These are phyloP conservation scores for Phytopythium mirpurense DNA, from an alignment of 352 stramenopile genomes.

Conservation along the genomic window DNA sequence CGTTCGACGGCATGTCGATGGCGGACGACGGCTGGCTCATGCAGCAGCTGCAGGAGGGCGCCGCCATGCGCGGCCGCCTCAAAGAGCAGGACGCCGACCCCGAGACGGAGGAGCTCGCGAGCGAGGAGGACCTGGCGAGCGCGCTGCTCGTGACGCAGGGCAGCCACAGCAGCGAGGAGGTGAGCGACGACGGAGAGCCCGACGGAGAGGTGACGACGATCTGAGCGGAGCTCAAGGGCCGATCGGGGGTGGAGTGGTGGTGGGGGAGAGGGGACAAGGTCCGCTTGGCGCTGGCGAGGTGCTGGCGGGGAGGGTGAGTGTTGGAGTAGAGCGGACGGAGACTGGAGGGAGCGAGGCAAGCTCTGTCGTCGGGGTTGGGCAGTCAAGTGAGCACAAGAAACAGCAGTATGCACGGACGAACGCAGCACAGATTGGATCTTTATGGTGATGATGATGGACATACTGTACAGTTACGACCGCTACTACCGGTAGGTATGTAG, in stretches of 20 bases:
- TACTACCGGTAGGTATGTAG: too few relatives aligned
- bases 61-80: slow-evolving; percentile 63
- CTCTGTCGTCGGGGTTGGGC: too few relatives aligned
- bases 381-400: too few relatives aligned
- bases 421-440: too few relatives aligned
- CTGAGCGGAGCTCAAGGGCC: slow-evolving; percentile 7
- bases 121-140: slow-evolving; percentile 49
- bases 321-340: too few relatives aligned
- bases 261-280: too few relatives aligned
- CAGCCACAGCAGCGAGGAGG: slow-evolving; percentile 49
- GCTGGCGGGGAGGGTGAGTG: too few relatives aligned
- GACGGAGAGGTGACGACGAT: slow-evolving; percentile 31
- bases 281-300: too few relatives aligned
- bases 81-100: slow-evolving; percentile 57
- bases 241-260: background rate
- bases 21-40: slow-evolving; percentile 81
- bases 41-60: slow-evolving; percentile 70
- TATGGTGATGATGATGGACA: too few relatives aligned
- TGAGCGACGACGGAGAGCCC: slow-evolving; percentile 51
- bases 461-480: too few relatives aligned
- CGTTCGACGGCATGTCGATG: slow-evolving; percentile 77
- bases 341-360: too few relatives aligned
- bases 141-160: slow-evolving; percentile 40
- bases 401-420: too few relatives aligned
- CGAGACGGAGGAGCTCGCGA: slow-evolving; percentile 39